phyloP scores from a whole-genome alignment of 2,329 filamentous ascomycete genomes.

The Penicillium vulpinum region DNA sequence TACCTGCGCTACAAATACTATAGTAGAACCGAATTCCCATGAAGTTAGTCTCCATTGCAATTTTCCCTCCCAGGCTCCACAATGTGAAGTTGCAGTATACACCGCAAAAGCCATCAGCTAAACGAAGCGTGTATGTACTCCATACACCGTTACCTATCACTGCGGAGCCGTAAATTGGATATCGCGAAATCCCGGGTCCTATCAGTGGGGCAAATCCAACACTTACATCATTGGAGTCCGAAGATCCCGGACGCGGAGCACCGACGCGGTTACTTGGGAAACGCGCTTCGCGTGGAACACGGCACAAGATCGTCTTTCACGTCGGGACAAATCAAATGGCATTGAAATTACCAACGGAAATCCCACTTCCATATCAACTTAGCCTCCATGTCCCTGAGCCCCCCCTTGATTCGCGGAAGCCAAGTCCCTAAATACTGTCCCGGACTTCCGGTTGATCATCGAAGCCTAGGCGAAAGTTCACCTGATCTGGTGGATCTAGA shows the following conservation, averaged over 20 bases:
- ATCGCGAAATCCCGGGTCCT: conserved; percentile 19
- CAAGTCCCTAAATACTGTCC: conserved; percentile 8
- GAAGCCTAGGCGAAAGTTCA: conserved; percentile 15
- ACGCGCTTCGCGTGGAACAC: conserved; percentile 23
- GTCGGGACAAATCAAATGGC: not conserved
- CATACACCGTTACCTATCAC: conserved; percentile 8
- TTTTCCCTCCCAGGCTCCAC: conserved; percentile 4
- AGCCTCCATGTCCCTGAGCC: conserved; percentile 1
- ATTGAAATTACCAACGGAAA: not conserved
- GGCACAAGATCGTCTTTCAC: conserved; percentile 1
- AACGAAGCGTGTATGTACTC: not conserved
- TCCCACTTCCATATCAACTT: not conserved
- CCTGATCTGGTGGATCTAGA: conserved; percentile 7
- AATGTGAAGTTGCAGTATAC: conserved; percentile 8
- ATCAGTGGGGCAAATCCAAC: conserved; percentile 20
- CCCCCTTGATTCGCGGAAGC: conserved; percentile 14
- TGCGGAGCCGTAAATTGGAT: conserved; percentile 4
- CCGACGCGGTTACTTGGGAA: conserved; percentile 32
- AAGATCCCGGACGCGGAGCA: conserved; percentile 23
- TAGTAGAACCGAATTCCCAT: not conserved
- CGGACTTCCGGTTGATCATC: conserved; percentile 21
- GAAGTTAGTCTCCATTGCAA: not conserved
- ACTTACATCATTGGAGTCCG: conserved; percentile 19
- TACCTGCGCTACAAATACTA: not conserved
- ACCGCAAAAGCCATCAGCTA: conserved; percentile 17